phyloP scores from a whole-genome alignment of 371 early-diverging fungal species.

The Chytridiales sp. region DNA sequence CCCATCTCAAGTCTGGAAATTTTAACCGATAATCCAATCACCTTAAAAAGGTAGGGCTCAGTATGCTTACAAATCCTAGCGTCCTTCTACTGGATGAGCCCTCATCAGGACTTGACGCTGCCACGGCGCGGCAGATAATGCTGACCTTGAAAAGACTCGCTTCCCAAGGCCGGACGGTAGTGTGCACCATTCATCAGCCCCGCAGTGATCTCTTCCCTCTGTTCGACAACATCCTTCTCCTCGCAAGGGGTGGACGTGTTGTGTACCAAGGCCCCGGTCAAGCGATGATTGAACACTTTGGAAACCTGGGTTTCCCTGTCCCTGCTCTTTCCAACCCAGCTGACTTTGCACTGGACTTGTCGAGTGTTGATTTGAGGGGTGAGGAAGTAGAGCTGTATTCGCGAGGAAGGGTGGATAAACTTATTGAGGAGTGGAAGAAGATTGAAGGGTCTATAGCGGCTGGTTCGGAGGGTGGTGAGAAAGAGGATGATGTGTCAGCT shows the following conservation, averaged over 20 bases:
- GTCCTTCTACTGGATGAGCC: constrained; percentile 61
- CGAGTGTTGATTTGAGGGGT: constrained; percentile 37
- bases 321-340: constrained; percentile 47
- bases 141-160: constrained; percentile 81
- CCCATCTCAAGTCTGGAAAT: too few species aligned
- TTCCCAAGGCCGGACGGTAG: constrained; percentile 77
- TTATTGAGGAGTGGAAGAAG: constrained; percentile 31
- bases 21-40: too few species aligned
- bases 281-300: constrained; percentile 36
- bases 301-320: constrained; percentile 21
- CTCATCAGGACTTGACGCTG: constrained; percentile 80
- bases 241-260: constrained; percentile 75
- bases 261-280: constrained; percentile 72
- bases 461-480: background rate
- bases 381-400: constrained; percentile 21
- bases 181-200: constrained; percentile 94
- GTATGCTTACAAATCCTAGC: constrained; percentile 48
- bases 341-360: constrained; percentile 45
- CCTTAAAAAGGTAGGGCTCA: constrained; percentile 53
- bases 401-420: constrained; percentile 26
- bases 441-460: background rate
- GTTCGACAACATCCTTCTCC: constrained; percentile 84
- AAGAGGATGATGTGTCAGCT: background rate
- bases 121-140: constrained; percentile 90
- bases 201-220: constrained; percentile 85